Evolutionary conservation across 768 basidiomycete genomes (phyloP).

Genomic region (Harrya chromipes): DNA sequence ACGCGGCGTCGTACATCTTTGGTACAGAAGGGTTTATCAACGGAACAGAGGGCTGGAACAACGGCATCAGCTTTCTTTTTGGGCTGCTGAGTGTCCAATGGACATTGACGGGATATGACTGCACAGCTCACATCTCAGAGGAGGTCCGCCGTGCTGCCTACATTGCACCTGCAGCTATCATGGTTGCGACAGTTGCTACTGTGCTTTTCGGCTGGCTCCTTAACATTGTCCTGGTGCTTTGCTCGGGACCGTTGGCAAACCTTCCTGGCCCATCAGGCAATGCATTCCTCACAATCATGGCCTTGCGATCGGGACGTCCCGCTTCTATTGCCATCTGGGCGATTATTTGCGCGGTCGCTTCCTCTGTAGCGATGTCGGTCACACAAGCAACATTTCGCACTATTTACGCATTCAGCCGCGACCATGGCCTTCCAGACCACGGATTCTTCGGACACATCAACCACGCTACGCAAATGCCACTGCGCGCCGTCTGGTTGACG

Average conservation of each 20-base stretch:
- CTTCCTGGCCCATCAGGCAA: constrained; percentile 53
- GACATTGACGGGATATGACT: constrained; percentile 40
- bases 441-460: constrained; percentile 54
- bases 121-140: constrained; percentile 33
- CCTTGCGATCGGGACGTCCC: constrained; percentile 47
- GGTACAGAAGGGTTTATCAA: constrained; percentile 42
- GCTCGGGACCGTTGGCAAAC: constrained; percentile 46
- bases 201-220: constrained; percentile 58
- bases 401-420: constrained; percentile 57
- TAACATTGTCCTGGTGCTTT: constrained; percentile 60
- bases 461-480: constrained; percentile 47
- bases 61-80: constrained; percentile 43
- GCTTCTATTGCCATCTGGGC: constrained; percentile 54
- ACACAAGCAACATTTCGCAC: constrained; percentile 57
- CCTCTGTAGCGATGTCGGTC: constrained; percentile 52
- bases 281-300: constrained; percentile 59
- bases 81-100: constrained; percentile 47
- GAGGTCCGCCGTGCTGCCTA: constrained; percentile 53
- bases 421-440: constrained; percentile 53
- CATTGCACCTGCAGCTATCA: constrained; percentile 42
- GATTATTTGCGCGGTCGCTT: constrained; percentile 58
- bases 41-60: constrained; percentile 40
- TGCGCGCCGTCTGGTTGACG: constrained; percentile 53
- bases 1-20: constrained; percentile 55
- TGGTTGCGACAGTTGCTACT: constrained; percentile 45